Base-by-base conservation (phyloP, 805 yeast genomes). In the Kluyveromyces lactis region DNA sequence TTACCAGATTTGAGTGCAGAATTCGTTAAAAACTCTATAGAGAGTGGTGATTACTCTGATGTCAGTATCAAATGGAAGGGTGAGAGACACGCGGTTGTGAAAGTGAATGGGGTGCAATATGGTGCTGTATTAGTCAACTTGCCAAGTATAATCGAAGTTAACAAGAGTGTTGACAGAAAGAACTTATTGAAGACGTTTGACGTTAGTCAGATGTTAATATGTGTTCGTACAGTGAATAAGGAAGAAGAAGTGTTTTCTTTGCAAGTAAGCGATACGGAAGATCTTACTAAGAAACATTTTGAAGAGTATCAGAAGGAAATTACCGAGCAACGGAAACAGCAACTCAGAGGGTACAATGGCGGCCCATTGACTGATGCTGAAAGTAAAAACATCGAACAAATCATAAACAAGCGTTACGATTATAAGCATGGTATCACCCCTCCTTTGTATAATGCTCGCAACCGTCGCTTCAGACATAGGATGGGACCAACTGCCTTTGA, bases 131-230 rank as follows among this genome's bases (percentile, higher is more conserved):
- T 92, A 26, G 76, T 92, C n/a, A 90, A 89, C 51, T 65, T 92
- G 46, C 98, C 98, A 0, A 85, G 95, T 0, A 62, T 89, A 3
- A 73, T 85, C 8, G 98, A 92, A 57, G 76, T 84, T 5, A 86
- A 81, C 58, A 92, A 92, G 61, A 79, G 95, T 4, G 75, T 89
- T 18, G 98, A 92, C 58, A 47, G 61, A 28, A 90, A 90, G 58
- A 92, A 86, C 55, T 73, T 92, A 18, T 81, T 82, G 65, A 92
- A 92, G 55, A 77, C 94, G 0, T 69, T 86, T 26, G 97, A 92
- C 58, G 68, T 90, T 5, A 76, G 83, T 40, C 97, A 92, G 61
- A 84, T 92, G 67, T 64, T 92, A 38, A 62, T 89, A 4, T 90
- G 90, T 5, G 68, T 86, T 6, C 78, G 75, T 41, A 65, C 70